Base-by-base conservation (phyloP, 2,329 filamentous ascomycete species). In the Xylaria sp. region DNA sequence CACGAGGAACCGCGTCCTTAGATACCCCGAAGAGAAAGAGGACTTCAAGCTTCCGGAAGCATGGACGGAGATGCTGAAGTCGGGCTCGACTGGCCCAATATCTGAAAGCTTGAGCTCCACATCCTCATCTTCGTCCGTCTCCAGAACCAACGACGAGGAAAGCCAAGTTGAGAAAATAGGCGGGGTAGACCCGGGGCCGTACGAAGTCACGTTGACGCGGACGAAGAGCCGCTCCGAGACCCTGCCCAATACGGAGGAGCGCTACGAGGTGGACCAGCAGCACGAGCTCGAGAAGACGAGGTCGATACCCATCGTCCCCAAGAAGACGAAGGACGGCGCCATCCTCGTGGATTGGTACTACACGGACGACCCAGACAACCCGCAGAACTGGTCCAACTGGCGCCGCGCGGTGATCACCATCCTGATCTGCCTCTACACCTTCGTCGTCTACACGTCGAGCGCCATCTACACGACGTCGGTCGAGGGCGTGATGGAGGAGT, bases 401-500 rank as follows among this genome's bases (percentile, higher is more conserved):
- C 78, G 77, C 64, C 75, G 78, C 7, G 52, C 66, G 13, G 65
- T 72, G 55, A 66, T 83, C 39, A 66, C 74, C 2, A 13, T 74
- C 39, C 62, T 81, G 47, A 82, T 80, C 54, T 79, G 78, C 53
- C 59, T 83, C 4, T 86, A 81, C 74, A 87, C 84, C 0, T 81
- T 86, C 56, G 78, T 83, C 20, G 83, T 83, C 3, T 83, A 83
- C 62, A 78, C 76, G 62, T 78, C 77, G 4, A 76, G 74, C 1
- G 72, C 77, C 1, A 80, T 86, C 52, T 85, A 84, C 69, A 74
- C 74, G 4, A 71, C 72, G 1, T 76, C 72, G 0, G 71, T 34
- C 60, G 62, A 66, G 22, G 79, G 79, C 7, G 73, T 88, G 16
- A 78, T 80, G 66, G 57, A 70, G 7, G 72, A 74, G 17, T 88